Evolutionary conservation across 306 rosid species (phyloP).

Genomic region (Dalbergia cultrata): DNA sequence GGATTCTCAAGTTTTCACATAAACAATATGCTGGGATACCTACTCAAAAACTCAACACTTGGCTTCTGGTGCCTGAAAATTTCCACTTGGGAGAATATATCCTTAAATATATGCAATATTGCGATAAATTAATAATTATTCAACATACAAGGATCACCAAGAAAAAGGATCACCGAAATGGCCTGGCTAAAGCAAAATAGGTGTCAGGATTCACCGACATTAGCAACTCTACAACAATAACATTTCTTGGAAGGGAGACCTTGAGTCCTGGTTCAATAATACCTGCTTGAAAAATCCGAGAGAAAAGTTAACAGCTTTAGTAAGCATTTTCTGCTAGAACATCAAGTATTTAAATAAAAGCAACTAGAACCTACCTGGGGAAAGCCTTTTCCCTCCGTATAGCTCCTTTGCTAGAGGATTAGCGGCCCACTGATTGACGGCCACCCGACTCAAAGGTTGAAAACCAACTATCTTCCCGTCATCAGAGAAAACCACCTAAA

Average conservation of each 20-base stretch:
- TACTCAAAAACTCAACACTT: slow-evolving; percentile 25
- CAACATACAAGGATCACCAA: too few species aligned
- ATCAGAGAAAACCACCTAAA: slow-evolving; percentile 78
- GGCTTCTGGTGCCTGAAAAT: slow-evolving; percentile 31
- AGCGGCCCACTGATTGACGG: slow-evolving; percentile 86
- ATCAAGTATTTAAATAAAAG: neutral
- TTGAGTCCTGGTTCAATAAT: slow-evolving; percentile 79
- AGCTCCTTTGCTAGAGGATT: slow-evolving; percentile 89
- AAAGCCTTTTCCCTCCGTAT: slow-evolving; percentile 78
- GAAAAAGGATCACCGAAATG: slow-evolving; percentile 49
- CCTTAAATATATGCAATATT: slow-evolving; percentile 21
- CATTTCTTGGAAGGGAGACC: slow-evolving; percentile 59
- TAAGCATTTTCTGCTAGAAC: slow-evolving; percentile 28
- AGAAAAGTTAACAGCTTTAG: slow-evolving; percentile 25
- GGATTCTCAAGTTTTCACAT: neutral
- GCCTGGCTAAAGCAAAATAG: slow-evolving; percentile 83
- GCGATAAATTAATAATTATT: slow-evolving; percentile 5
- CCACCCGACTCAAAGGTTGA: slow-evolving; percentile 91
- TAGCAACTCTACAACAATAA: slow-evolving; percentile 75
- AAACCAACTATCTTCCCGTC: slow-evolving; percentile 82
- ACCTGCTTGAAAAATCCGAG: slow-evolving; percentile 61
- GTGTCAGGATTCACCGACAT: slow-evolving; percentile 78
- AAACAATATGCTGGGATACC: slow-evolving; percentile 37
- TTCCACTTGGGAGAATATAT: neutral
- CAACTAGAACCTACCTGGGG: slow-evolving; percentile 70